phyloP scores from a whole-genome alignment of 805 yeast genomes.

The Torulaspora franciscae region DNA sequence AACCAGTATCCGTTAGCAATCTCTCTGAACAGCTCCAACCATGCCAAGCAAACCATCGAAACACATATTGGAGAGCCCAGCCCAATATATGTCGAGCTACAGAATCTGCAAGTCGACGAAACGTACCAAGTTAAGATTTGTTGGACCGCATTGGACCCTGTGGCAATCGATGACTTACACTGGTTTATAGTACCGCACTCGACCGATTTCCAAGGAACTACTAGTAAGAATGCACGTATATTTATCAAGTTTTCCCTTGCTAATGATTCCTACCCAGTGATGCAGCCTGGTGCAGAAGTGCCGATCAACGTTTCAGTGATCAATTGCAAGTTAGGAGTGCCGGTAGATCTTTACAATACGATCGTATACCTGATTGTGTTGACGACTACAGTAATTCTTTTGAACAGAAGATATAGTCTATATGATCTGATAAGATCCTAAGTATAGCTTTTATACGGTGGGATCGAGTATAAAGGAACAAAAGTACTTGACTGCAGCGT shows the following conservation, averaged over 20 bases:
- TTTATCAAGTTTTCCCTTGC: conserved; percentile 13
- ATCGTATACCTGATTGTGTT: conserved; percentile 15
- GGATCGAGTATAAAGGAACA: conserved; percentile 49
- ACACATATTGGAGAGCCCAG: not conserved
- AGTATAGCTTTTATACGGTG: conserved; percentile 27
- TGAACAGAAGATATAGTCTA: conserved; percentile 11
- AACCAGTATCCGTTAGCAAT: conserved; percentile 6
- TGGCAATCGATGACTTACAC: conserved; percentile 15
- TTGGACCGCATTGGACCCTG: conserved; percentile 33
- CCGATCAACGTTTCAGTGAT: conserved; percentile 24
- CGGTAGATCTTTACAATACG: conserved; percentile 25
- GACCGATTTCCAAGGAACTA: conserved; percentile 11
- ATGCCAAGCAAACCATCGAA: conserved; percentile 10
- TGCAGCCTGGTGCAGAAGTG: conserved; percentile 10
- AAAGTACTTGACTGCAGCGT: conserved; percentile 63
- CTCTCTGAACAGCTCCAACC: conserved; percentile 6
- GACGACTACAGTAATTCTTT: conserved; percentile 5
- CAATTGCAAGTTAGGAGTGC: conserved; percentile 21
- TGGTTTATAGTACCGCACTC: conserved; percentile 14
- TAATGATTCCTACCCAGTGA: conserved; percentile 22
- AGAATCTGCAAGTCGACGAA: conserved; percentile 14
- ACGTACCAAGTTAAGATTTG: conserved; percentile 27
- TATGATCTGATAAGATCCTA: conserved; percentile 6
- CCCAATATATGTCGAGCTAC: conserved; percentile 15
- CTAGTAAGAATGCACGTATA: conserved; percentile 14